These are phyloP conservation scores for Paecilomyces niveus DNA, from an alignment of 2,329 filamentous ascomycete genomes.

Conservation along the genomic window DNA sequence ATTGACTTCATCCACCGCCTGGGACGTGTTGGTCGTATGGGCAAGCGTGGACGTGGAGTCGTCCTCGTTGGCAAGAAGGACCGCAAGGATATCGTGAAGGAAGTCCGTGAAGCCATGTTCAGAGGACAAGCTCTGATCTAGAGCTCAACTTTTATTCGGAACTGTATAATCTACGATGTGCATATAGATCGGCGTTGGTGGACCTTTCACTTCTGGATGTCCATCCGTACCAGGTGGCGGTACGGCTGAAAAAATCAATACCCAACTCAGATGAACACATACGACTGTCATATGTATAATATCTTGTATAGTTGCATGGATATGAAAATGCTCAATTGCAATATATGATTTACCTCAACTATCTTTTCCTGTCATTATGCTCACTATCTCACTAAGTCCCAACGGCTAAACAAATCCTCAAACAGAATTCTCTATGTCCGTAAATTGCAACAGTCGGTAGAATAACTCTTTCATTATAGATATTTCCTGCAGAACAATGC, in stretches of 20 bases:
- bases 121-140: constrained; percentile 72
- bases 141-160: neutral
- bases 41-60: constrained; percentile 77
- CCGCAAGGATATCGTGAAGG: constrained; percentile 79
- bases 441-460: too few species aligned
- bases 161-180: constrained; percentile 1
- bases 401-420: too few species aligned
- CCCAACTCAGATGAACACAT: neutral
- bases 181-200: constrained; percentile 1
- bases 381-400: neutral
- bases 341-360: too few species aligned
- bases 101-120: constrained; percentile 86
- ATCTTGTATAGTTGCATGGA: neutral
- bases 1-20: constrained; percentile 98
- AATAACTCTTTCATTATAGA: too few species aligned
- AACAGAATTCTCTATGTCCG: too few species aligned
- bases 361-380: neutral
- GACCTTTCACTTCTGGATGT: neutral
- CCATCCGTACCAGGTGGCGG: neutral
- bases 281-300: neutral
- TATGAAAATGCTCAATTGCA: neutral
- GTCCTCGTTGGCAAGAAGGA: constrained; percentile 87
- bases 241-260: neutral
- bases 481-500: too few species aligned
- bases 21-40: constrained; percentile 87